Evolutionary conservation across 306 rosid species (phyloP).

Genomic region (Medicago arabica): DNA sequence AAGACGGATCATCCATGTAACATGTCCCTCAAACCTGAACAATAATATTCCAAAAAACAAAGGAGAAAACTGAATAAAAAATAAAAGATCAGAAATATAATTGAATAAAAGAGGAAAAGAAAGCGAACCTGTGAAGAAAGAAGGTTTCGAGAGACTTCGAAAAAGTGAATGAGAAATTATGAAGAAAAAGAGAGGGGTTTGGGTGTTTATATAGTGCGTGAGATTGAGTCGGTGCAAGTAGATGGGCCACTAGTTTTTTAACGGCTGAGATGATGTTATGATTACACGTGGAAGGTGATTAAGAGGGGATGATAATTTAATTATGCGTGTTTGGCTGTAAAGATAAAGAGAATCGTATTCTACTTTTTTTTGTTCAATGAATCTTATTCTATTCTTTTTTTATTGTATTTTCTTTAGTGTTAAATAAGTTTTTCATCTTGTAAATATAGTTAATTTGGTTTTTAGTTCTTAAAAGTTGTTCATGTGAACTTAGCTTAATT

Average conservation of each 20-base stretch:
- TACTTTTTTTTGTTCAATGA: too few relatives aligned
- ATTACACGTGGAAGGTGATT: conserved; percentile 9
- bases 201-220: conserved; percentile 6
- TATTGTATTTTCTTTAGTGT: too few relatives aligned
- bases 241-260: background rate
- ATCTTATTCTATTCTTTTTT: too few relatives aligned
- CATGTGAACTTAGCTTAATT: too few relatives aligned
- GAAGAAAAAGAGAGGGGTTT: background rate
- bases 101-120: background rate
- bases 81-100: background rate
- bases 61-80: too few relatives aligned
- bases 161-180: background rate
- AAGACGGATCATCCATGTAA: too few relatives aligned
- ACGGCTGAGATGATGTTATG: background rate
- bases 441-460: too few relatives aligned
- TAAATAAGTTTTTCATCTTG: too few relatives aligned
- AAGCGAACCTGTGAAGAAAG: background rate
- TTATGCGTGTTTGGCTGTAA: background rate
- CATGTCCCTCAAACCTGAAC: too few relatives aligned
- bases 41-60: too few relatives aligned
- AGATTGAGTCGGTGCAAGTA: conserved; percentile 21
- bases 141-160: conserved; percentile 13
- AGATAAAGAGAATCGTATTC: background rate
- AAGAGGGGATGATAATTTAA: background rate
- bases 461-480: too few relatives aligned